Evolutionary conservation across 1,284 basidiomycete species (phyloP).

Genomic region (Peniophora sp.): DNA sequence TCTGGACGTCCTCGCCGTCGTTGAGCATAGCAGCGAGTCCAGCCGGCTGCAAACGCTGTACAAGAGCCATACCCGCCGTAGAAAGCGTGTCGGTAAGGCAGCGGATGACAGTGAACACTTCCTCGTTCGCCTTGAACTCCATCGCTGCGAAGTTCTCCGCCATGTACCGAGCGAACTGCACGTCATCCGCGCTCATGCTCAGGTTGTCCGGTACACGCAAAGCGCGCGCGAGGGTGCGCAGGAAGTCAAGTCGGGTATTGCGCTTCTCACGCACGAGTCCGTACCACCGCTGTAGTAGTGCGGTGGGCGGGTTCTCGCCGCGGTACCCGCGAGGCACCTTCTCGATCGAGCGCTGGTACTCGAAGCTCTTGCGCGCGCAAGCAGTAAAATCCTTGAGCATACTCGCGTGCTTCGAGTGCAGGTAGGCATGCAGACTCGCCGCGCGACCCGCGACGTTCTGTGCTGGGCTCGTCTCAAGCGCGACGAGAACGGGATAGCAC

Average conservation of each 20-base stretch:
- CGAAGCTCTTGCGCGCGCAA: conserved; percentile 73
- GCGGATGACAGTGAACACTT: conserved; percentile 81
- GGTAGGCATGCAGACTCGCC: conserved; percentile 69
- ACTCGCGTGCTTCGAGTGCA: conserved; percentile 87
- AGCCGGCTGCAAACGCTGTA: conserved; percentile 59
- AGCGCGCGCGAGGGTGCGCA: conserved; percentile 74
- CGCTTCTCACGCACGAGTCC: conserved; percentile 85
- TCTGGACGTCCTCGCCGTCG: conserved; percentile 9
- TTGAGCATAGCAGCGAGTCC: conserved; percentile 60
- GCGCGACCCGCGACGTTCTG: conserved; percentile 64
- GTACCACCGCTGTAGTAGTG: conserved; percentile 88
- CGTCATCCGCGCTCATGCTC: conserved; percentile 60
- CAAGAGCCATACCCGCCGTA: conserved; percentile 76
- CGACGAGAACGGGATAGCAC: conserved; percentile 90
- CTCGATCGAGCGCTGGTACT: conserved; percentile 67
- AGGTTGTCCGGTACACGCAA: conserved; percentile 57
- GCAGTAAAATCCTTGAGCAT: conserved; percentile 82
- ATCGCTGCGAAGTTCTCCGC: conserved; percentile 89
- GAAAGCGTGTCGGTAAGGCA: conserved; percentile 77
- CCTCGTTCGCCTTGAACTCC: conserved; percentile 93
- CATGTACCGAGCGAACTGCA: conserved; percentile 84
- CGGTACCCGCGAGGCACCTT: conserved; percentile 47
- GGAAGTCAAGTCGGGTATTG: conserved; percentile 76
- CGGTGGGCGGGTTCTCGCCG: conserved; percentile 49
- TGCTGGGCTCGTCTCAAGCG: conserved; percentile 81